Base-by-base conservation (phyloP, 1,139 yeast species). In the Pichia sp. region DNA sequence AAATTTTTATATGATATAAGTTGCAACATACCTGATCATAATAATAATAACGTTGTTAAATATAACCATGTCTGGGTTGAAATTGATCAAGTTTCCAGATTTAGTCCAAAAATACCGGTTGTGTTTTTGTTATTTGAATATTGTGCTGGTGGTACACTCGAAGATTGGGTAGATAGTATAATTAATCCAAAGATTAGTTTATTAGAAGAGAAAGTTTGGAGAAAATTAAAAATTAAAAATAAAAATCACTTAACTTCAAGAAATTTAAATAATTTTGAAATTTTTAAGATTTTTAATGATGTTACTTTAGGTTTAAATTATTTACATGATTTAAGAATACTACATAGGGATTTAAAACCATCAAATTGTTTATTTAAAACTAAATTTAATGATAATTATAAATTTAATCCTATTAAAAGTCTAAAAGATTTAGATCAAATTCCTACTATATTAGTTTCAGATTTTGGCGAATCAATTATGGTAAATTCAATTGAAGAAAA, bases 41-140 rank as follows among this genome's bases (percentile, higher is more conserved):
- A 33, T 25, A 50, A 57, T 9, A 54, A 55, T 9, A 86, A 87
- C 59, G 70, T 87, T 54, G 87, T 87, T 24, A 76, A 85, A 27
- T 89, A 89, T 60, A 87, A 87, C 59, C 96, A 89, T 64, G 96
- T 87, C 30, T 89, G 97, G 96, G 64, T 89, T 34, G 97, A 89
- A 58, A 69, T 80, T 59, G 87, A 87, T 27, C 73, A 74, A 33
- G 62, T 80, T 29, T 71, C 78, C 23, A 78, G 73, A 12, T 73
- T 75, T 57, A 78, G 79, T 0, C 82, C 82, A 0, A 58, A 61
- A 33, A 80, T 87, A 1, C 96, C 97, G 0, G 87, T 90, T 60
- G 87, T 89, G 8, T 89, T 78, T 55, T 83, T 87, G 16, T 65
- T 87, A 25, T 94, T 86, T 59, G 96, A 87, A 57, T 87, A 83